These are phyloP conservation scores for Thoreauomyces humboldtii DNA, from an alignment of 192 early-diverging fungal genomes.

Conservation along the genomic window DNA sequence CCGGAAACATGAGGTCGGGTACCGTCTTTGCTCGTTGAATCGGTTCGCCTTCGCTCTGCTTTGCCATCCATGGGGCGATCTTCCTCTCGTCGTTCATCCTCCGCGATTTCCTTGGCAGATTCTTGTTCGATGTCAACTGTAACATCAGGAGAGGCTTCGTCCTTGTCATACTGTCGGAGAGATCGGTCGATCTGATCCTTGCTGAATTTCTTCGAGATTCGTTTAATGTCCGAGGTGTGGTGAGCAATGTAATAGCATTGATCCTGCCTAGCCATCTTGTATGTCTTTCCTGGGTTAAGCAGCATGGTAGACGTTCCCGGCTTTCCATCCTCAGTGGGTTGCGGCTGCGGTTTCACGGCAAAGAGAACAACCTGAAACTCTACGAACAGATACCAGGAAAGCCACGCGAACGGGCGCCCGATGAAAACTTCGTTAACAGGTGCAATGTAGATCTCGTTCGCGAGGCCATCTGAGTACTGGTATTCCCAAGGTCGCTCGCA, in stretches of 20 bases:
- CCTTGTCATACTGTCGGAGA: background rate
- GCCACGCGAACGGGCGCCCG: background rate
- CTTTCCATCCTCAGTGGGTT: background rate
- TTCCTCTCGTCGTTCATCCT: too few relatives aligned
- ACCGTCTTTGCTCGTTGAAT: too few relatives aligned
- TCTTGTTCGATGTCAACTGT: background rate
- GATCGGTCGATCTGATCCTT: background rate
- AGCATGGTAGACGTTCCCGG: background rate
- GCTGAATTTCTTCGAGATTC: background rate
- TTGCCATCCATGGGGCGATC: too few relatives aligned
- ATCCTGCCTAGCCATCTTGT: background rate
- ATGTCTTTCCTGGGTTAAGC: constrained; percentile 1
- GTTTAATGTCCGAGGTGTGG: background rate
- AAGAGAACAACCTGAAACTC: constrained; percentile 12
- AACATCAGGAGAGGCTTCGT: background rate
- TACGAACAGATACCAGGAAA: constrained; percentile 8
- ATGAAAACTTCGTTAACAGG: background rate
- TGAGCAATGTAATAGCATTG: constrained; percentile 3
- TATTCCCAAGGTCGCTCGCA: constrained; percentile 8
- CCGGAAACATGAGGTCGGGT: too few relatives aligned
- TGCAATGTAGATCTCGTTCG: constrained; percentile 1
- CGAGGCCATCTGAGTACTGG: constrained; percentile 13
- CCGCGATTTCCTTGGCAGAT: too few relatives aligned
- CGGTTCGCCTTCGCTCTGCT: too few relatives aligned
- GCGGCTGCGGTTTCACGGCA: background rate